These are phyloP conservation scores for Fragaria nilgerrensis DNA, from an alignment of 306 rosid genomes.

Conservation along the genomic window DNA sequence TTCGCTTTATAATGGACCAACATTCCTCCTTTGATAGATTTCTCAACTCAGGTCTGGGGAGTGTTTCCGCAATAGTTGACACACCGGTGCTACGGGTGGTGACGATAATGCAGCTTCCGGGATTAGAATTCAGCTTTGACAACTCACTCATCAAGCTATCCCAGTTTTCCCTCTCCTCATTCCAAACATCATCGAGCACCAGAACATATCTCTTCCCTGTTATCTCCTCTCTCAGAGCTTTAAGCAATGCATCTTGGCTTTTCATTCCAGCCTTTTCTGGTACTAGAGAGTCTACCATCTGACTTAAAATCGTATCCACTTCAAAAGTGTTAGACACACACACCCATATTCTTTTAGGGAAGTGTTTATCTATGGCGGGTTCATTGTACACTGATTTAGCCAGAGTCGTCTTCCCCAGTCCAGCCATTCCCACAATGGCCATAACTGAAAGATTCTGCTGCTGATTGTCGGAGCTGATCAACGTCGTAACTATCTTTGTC, in stretches of 20 bases:
- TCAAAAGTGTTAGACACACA: constrained; percentile 17
- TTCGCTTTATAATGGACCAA: neutral
- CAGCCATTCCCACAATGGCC: too few species aligned
- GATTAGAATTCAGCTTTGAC: neutral
- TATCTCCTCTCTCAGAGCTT: neutral
- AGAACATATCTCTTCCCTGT: constrained; percentile 17
- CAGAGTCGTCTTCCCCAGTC: too few species aligned
- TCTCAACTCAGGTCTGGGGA: neutral
- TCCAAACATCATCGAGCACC: neutral
- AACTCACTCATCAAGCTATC: neutral
- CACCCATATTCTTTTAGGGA: constrained; percentile 16
- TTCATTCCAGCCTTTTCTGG: neutral
- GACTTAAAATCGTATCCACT: neutral
- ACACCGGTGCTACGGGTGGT: constrained; percentile 11
- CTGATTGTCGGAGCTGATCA: too few species aligned
- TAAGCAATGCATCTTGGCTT: neutral
- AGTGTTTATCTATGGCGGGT: neutral
- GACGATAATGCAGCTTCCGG: constrained; percentile 8
- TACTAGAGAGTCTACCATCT: neutral
- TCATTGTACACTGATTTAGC: neutral
- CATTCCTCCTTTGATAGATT: neutral
- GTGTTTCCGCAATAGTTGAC: neutral
- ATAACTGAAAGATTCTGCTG: too few species aligned
- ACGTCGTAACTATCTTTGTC: too few species aligned
- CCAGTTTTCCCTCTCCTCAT: neutral